Conservation (phyloP, 805 yeast genomes). For the Nakazawaea anatomiae region DNA sequence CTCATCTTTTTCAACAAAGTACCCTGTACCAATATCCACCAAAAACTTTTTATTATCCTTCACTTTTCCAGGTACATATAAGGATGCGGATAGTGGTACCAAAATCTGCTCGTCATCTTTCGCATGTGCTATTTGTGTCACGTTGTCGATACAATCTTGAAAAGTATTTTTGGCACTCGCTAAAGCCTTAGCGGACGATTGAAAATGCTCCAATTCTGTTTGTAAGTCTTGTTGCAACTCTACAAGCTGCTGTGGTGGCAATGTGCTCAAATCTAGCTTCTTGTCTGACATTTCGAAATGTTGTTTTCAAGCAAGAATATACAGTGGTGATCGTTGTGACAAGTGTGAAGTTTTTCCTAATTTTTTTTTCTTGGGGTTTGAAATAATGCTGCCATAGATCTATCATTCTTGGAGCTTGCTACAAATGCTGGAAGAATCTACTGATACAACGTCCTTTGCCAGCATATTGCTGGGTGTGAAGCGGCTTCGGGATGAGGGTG, state of each 20-base stretch:
- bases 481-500: conserved; percentile 43
- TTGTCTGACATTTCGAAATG: conserved; percentile 6
- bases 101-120: conserved; percentile 47
- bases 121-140: conserved; percentile 39
- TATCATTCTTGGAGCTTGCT: not conserved
- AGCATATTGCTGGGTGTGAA: conserved; percentile 68
- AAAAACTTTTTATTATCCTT: conserved; percentile 61
- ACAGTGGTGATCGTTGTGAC: not conserved
- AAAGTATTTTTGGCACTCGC: conserved; percentile 78
- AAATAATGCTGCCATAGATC: not conserved
- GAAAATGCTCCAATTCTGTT: conserved; percentile 79
- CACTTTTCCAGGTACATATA: conserved; percentile 84
- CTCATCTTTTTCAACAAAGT: conserved; percentile 75
- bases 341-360: not conserved
- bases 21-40: conserved; percentile 96
- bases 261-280: conserved; percentile 53
- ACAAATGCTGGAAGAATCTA: conserved; percentile 10
- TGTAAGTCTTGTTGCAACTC: conserved; percentile 81
- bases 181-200: conserved; percentile 77
- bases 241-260: conserved; percentile 78
- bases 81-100: conserved; percentile 83
- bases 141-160: conserved; percentile 70
- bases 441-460: conserved; percentile 60
- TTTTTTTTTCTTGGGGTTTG: not conserved
- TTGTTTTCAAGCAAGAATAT: not conserved